phyloP scores from a whole-genome alignment of 164 flowering plant species.

The Chloranthus sessilifolius region DNA sequence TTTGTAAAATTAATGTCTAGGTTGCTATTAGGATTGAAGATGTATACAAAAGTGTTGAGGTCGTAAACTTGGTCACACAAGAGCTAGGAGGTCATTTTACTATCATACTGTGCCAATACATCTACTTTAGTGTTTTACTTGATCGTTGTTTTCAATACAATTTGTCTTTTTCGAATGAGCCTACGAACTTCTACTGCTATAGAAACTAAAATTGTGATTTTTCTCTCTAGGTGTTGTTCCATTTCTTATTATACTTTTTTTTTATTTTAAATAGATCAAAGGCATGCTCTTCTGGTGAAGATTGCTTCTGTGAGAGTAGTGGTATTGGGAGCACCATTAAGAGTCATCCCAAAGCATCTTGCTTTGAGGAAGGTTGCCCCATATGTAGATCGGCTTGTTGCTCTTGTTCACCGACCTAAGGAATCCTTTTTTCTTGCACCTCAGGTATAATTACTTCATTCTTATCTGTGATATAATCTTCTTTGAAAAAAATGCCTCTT shows the following conservation, averaged over 20 bases:
- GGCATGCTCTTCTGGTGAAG: slow-evolving; percentile 62
- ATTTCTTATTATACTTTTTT: neutral
- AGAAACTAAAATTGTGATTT: no score
- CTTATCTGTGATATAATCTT: neutral
- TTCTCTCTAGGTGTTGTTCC: no score
- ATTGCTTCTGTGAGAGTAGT: slow-evolving; percentile 94
- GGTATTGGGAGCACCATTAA: slow-evolving; percentile 89
- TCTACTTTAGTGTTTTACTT: no score
- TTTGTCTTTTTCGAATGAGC: no score
- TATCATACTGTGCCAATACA: no score
- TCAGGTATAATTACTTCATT: slow-evolving; percentile 41
- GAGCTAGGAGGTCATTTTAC: no score
- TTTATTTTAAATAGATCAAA: slow-evolving; percentile 36
- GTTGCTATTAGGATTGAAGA: no score
- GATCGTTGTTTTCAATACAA: no score
- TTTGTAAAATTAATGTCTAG: no score
- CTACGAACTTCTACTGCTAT: no score
- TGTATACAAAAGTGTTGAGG: no score
- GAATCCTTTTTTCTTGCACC: slow-evolving; percentile 88
- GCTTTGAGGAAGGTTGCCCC: slow-evolving; percentile 60
- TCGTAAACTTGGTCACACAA: no score
- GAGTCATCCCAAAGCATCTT: slow-evolving; percentile 60
- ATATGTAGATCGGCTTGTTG: slow-evolving; percentile 52
- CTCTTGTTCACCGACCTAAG: slow-evolving; percentile 87
- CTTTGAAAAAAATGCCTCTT: slow-evolving; percentile 2